Percentiles rank a stretch among this genome's conserved stretches.
Evolutionary conservation across 352 stramenopile species (phyloP).

Genomic region (Thraustochytrium striatum): DNA sequence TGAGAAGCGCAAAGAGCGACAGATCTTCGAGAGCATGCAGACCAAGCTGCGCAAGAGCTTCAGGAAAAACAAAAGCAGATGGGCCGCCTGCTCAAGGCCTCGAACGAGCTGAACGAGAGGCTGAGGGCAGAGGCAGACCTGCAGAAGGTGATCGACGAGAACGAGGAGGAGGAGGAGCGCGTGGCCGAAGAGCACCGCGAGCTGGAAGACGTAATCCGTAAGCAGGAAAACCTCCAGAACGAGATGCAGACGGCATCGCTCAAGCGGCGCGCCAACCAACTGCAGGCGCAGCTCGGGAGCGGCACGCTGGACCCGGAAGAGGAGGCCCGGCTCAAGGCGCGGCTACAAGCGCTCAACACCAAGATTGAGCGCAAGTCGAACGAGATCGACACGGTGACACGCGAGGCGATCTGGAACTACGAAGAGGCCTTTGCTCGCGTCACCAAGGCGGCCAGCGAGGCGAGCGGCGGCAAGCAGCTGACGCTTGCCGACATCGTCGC

Average conservation of each 20-base stretch:
- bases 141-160: not conserved
- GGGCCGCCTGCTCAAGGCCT: not conserved
- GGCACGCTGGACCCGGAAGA: constrained; percentile 33
- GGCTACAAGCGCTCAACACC: constrained; percentile 6
- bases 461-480: no score
- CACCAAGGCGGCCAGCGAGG: not conserved
- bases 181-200: not conserved
- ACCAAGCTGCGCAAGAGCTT: constrained; percentile 1
- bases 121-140: constrained; percentile 3
- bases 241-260: constrained; percentile 33
- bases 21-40: constrained; percentile 12
- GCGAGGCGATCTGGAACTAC: constrained; percentile 27
- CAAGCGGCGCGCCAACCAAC: constrained; percentile 15
- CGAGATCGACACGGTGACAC: not conserved
- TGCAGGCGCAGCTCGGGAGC: not conserved
- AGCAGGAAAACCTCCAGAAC: constrained; percentile 28
- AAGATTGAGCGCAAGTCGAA: constrained; percentile 41
- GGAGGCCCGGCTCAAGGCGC: constrained; percentile 8
- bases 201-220: constrained; percentile 14
- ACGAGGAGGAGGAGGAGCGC: not conserved
- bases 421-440: constrained; percentile 32
- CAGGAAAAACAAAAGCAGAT: constrained; percentile 31
- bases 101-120: constrained; percentile 7
- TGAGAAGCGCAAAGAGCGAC: constrained; percentile 17
- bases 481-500: constrained; percentile 10